Evolutionary conservation across 352 stramenopile genomes (phyloP).

Genomic region (Phytophthora pluvialis): DNA sequence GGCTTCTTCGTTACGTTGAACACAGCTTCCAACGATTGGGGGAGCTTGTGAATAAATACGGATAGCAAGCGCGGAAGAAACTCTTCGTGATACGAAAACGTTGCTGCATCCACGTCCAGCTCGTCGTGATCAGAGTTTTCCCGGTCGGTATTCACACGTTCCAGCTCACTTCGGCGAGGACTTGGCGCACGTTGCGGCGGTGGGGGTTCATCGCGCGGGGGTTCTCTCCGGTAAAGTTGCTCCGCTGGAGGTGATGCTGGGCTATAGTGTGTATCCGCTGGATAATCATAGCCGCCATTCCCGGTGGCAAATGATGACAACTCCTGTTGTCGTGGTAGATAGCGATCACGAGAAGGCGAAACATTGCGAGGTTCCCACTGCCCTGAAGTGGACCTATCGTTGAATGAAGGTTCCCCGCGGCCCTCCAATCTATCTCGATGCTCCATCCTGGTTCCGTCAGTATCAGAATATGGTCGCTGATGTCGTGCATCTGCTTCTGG

Average conservation of each 20-base stretch:
- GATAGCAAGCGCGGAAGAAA: constrained; percentile 60
- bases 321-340: constrained; percentile 19
- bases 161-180: constrained; percentile 17
- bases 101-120: constrained; percentile 34
- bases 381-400: constrained; percentile 1
- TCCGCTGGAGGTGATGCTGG: constrained; percentile 23
- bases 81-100: constrained; percentile 59
- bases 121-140: constrained; percentile 10
- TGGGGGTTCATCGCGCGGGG: constrained; percentile 2
- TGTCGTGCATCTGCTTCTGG: constrained; percentile 17
- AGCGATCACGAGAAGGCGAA: constrained; percentile 22
- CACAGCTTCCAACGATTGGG: constrained; percentile 51
- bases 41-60: constrained; percentile 65
- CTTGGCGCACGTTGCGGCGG: constrained; percentile 14
- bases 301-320: constrained; percentile 7
- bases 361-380: constrained; percentile 24
- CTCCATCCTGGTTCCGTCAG: constrained; percentile 13
- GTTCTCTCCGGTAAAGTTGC: constrained; percentile 26
- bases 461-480: constrained; percentile 12
- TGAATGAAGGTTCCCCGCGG: constrained; percentile 11
- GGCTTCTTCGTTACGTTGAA: constrained; percentile 73
- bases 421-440: constrained; percentile 18
- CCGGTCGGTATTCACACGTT: constrained; percentile 2
- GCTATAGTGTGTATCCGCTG: constrained; percentile 28
- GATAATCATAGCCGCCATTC: constrained; percentile 27